Conservation (phyloP, 805 yeast species). For the Starmerella floris region DNA sequence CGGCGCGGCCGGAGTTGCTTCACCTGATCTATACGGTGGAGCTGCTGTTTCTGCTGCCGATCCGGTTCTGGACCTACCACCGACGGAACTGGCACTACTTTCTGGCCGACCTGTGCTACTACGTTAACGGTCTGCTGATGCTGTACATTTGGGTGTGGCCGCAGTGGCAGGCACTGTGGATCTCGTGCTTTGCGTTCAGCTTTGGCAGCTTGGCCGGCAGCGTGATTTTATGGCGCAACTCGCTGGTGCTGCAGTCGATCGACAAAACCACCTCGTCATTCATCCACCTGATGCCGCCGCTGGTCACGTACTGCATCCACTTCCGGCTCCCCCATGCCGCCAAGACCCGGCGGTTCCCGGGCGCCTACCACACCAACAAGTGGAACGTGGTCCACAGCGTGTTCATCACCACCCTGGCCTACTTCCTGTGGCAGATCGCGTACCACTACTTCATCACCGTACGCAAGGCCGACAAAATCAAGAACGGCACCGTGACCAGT, state of each 20-base stretch:
- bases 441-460: slow-evolving; percentile 90
- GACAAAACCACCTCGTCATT: slow-evolving; percentile 87
- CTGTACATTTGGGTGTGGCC: slow-evolving; percentile 77
- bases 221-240: slow-evolving; percentile 89
- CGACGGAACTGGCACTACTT: slow-evolving; percentile 70
- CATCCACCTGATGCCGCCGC: slow-evolving; percentile 84
- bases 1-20: slow-evolving; percentile 61
- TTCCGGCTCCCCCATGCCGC: slow-evolving; percentile 53
- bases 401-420: slow-evolving; percentile 64
- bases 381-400: slow-evolving; percentile 67
- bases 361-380: slow-evolving; percentile 51
- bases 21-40: slow-evolving; percentile 61
- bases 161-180: slow-evolving; percentile 52
- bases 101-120: slow-evolving; percentile 87
- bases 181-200: slow-evolving; percentile 72
- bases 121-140: slow-evolving; percentile 60
- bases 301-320: slow-evolving; percentile 71
- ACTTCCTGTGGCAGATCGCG: slow-evolving; percentile 76
- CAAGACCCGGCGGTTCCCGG: slow-evolving; percentile 55
- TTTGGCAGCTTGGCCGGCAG: slow-evolving; percentile 89
- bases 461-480: slow-evolving; percentile 62
- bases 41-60: slow-evolving; percentile 58
- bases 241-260: slow-evolving; percentile 77
- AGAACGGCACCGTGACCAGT: slow-evolving; percentile 74
- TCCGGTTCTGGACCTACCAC: slow-evolving; percentile 69